A percentile compares a stretch with the other conserved stretches of the same genome.
Evolutionary conservation across 2,329 filamentous ascomycete genomes (phyloP).

Genomic region (Diatrype stigma): DNA sequence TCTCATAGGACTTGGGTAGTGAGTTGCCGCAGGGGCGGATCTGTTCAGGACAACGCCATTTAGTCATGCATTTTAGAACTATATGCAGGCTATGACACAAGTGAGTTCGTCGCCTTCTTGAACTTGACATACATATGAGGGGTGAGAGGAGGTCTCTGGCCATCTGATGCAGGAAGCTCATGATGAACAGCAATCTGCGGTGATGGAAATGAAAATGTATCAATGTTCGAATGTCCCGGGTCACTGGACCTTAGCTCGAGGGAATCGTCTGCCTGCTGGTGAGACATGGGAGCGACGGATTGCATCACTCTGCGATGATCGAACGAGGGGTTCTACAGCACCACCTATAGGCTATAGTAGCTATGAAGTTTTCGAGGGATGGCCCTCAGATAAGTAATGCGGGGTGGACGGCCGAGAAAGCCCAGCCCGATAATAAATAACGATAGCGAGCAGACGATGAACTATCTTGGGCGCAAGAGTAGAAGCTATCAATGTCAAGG

Average conservation of each 20-base stretch:
- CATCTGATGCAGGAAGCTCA: too few relatives aligned
- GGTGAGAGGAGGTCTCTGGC: slow-evolving; percentile 30
- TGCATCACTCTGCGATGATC: slow-evolving; percentile 17
- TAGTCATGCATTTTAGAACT: slow-evolving; percentile 1
- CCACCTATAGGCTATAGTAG: too few relatives aligned
- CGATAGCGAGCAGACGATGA: too few relatives aligned
- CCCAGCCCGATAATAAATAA: too few relatives aligned
- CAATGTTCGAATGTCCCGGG: slow-evolving; percentile 8
- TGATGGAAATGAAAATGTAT: slow-evolving; percentile 27
- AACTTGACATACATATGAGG: slow-evolving; percentile 38
- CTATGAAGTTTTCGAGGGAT: too few relatives aligned
- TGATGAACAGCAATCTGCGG: slow-evolving; percentile 35
- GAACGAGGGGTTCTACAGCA: slow-evolving; percentile 1
- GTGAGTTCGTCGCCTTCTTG: background rate
- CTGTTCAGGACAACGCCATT: slow-evolving; percentile 26
- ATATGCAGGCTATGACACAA: slow-evolving; percentile 1
- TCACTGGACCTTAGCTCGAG: slow-evolving; percentile 4
- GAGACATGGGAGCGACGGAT: slow-evolving; percentile 9
- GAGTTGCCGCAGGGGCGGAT: slow-evolving; percentile 37
- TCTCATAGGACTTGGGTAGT: slow-evolving; percentile 50
- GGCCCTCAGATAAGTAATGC: too few relatives aligned
- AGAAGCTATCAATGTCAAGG: too few relatives aligned
- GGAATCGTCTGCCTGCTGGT: background rate
- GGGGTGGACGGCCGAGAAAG: too few relatives aligned
- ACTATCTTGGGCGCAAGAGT: too few relatives aligned